phyloP scores from a whole-genome alignment of 2,329 filamentous ascomycete species.

The Arthrinium puccinioides region DNA sequence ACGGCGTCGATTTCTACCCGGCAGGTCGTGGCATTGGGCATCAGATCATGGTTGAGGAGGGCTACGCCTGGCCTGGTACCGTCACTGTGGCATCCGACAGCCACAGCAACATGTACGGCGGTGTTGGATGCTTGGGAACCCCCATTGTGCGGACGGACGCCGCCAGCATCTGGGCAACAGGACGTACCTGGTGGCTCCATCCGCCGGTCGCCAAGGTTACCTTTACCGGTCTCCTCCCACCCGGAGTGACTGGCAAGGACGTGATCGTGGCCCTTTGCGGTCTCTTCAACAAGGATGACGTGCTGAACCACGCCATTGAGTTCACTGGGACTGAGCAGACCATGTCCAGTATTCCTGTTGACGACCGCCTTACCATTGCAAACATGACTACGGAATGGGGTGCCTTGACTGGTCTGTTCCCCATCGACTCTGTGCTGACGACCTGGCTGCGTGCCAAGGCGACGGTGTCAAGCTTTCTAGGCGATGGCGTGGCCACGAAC shows the following conservation, averaged over 20 bases:
- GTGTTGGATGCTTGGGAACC: conserved; percentile 68
- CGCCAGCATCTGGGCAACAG: conserved; percentile 77
- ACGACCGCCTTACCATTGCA: conserved; percentile 64
- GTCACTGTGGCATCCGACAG: conserved; percentile 71
- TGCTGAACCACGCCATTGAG: conserved; percentile 86
- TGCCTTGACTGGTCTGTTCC: conserved; percentile 71
- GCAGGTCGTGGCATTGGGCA: conserved; percentile 80
- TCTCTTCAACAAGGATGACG: conserved; percentile 79
- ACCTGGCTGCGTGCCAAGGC: conserved; percentile 74
- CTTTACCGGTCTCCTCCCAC: conserved; percentile 66
- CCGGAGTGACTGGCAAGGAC: conserved; percentile 86
- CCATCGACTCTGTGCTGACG: conserved; percentile 66
- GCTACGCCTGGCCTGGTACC: conserved; percentile 77
- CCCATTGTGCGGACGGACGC: conserved; percentile 84
- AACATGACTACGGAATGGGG: conserved; percentile 86
- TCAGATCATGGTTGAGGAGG: conserved; percentile 86
- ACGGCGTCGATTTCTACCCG: conserved; percentile 72
- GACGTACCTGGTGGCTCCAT: conserved; percentile 80
- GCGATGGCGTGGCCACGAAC: conserved; percentile 38
- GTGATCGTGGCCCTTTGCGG: conserved; percentile 86
- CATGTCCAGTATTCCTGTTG: conserved; percentile 62
- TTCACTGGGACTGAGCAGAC: conserved; percentile 78
- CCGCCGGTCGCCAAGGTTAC: conserved; percentile 78
- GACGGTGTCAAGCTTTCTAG: conserved; percentile 58
- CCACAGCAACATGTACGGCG: conserved; percentile 81